Conservation (phyloP, 352 stramenopile species). For the Phytopythium vexans region DNA sequence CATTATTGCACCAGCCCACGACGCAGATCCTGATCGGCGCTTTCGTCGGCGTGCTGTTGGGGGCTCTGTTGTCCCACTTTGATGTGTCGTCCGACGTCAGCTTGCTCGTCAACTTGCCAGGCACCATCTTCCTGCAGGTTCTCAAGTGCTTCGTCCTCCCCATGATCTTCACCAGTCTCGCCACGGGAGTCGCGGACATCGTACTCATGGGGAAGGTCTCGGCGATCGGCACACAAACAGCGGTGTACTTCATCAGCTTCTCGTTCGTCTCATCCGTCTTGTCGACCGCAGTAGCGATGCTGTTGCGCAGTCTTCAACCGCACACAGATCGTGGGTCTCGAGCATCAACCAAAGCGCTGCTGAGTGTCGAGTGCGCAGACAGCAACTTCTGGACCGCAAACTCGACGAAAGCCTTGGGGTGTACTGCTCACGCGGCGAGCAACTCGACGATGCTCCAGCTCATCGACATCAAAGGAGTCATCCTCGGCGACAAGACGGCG, state of each 20-base stretch:
- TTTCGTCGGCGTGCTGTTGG: slow-evolving; percentile 25
- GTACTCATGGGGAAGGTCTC: slow-evolving; percentile 66
- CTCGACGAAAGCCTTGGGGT: slow-evolving; percentile 6
- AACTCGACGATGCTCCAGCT: slow-evolving; percentile 37
- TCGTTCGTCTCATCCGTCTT: slow-evolving; percentile 28
- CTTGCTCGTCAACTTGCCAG: slow-evolving; percentile 34
- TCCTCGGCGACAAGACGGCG: slow-evolving; percentile 19
- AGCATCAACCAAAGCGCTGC: slow-evolving; percentile 8
- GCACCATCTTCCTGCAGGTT: slow-evolving; percentile 40
- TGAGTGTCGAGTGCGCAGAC: slow-evolving; percentile 39
- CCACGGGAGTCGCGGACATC: slow-evolving; percentile 59
- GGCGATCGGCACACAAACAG: slow-evolving; percentile 45
- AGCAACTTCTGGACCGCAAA: slow-evolving; percentile 31
- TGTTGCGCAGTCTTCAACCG: slow-evolving; percentile 32
- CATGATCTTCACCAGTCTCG: slow-evolving; percentile 67
- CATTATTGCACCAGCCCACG: slow-evolving; percentile 25
- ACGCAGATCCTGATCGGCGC: slow-evolving; percentile 43
- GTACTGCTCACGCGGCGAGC: slow-evolving; percentile 5
- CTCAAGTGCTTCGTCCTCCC: slow-evolving; percentile 56
- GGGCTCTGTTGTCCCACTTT: slow-evolving; percentile 27
- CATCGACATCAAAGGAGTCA: slow-evolving; percentile 31
- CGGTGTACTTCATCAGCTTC: slow-evolving; percentile 45
- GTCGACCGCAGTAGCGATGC: slow-evolving; percentile 41
- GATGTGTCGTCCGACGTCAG: slow-evolving; percentile 31
- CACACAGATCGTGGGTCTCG: slow-evolving; percentile 1